Base-by-base conservation (phyloP, 768 basidiomycete species). In the Pisolithus marmoratus region DNA sequence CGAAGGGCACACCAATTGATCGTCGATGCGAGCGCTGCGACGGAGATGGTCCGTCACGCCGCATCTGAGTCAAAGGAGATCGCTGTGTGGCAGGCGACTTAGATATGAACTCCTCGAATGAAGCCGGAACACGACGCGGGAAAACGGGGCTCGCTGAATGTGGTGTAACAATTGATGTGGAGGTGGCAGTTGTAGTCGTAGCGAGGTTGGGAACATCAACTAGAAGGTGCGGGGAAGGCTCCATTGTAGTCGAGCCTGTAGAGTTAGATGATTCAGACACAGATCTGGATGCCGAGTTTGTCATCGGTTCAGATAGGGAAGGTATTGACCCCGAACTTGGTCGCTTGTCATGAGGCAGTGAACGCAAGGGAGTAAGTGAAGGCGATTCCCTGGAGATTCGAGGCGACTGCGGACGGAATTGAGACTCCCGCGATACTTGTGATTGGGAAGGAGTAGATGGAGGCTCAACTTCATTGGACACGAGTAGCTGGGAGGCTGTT, bases 1-100 rank as follows among this genome's bases (percentile, higher is more conserved):
- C 53, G 9, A 65, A 66, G 7, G 59, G 52, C 8, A 49, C 20
- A 12, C 38, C 36, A 19, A 54, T 3, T 1, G 9, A 4, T 4
- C 41, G 38, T 14, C 42, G 43, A 20, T n/a, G 20, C 31, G 54
- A 23, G 49, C 36, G 8, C 17, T 42, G 7, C 23, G 38, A 1
- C 37, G 7, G 34, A n/a, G 50, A 37, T 20, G 14, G n/a, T 2
- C 20, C 41, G 27, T 8, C 51, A 8, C 45, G 40, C 15, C 36
- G 14, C 3, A 37, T 24, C 15, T 36, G 42, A 26, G 46, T 34
- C 6, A 51, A 53, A 4, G 17, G 15, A 1, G 15, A 2, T 38
- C 20, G 45, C 14, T 38, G 43, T 22, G 43, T 19, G 23, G 36
- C 20, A 52, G 52, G 19, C 37, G 24, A 12, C 23, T 43, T 14